Conservation (phyloP, 169 alveolate genomes). For the Sarcocystis neurona region DNA sequence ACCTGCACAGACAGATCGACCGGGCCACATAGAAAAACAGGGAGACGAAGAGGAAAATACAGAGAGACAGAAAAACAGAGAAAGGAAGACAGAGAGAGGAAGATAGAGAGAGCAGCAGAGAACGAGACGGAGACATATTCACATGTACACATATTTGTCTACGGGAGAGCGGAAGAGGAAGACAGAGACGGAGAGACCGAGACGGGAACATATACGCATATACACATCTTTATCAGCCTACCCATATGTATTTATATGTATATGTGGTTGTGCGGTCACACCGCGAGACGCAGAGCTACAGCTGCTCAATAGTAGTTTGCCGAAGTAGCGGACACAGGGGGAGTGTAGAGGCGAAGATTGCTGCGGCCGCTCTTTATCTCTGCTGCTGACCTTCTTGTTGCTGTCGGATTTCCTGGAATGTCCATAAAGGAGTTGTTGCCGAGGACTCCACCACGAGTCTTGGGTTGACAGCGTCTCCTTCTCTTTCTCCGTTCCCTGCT, state of each 20-base stretch:
- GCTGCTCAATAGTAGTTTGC: too few relatives aligned
- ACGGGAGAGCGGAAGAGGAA: neutral
- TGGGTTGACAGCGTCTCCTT: constrained; percentile 54
- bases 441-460: constrained; percentile 54
- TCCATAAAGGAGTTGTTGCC: constrained; percentile 53
- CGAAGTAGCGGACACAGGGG: too few relatives aligned
- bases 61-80: neutral
- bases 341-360: too few relatives aligned
- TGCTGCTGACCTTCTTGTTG: neutral
- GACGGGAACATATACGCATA: neutral
- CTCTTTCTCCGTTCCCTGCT: neutral
- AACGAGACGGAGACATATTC: neutral
- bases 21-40: too few relatives aligned
- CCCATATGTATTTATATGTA: neutral
- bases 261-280: too few relatives aligned
- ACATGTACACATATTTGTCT: neutral
- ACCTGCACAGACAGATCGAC: too few relatives aligned
- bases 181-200: neutral
- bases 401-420: neutral
- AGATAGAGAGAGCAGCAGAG: neutral
- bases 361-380: too few relatives aligned
- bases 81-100: neutral
- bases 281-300: too few relatives aligned
- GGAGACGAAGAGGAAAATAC: neutral
- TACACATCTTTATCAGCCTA: neutral